phyloP scores from a whole-genome alignment of 768 basidiomycete species.

The Zangia roseola region DNA sequence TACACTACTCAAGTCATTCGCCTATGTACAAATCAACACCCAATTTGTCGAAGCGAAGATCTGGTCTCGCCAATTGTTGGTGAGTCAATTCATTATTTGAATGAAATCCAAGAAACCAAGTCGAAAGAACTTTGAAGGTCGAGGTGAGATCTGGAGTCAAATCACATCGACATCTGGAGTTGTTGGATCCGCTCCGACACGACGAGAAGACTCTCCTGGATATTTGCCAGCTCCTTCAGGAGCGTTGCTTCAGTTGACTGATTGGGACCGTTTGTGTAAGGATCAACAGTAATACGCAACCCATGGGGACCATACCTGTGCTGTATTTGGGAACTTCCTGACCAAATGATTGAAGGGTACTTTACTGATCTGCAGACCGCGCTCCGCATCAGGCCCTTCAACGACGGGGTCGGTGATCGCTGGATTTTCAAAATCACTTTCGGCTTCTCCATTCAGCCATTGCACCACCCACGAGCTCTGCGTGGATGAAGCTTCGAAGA shows the following conservation, averaged over 20 bases:
- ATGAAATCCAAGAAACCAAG: not conserved
- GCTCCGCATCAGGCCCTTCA: constrained; percentile 49
- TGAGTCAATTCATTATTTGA: constrained; percentile 1
- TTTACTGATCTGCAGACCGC: constrained; percentile 64
- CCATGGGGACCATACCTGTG: constrained; percentile 48
- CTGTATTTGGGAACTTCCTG: constrained; percentile 69
- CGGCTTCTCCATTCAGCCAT: constrained; percentile 63
- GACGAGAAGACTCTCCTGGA: constrained; percentile 45
- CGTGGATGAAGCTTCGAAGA: constrained; percentile 63
- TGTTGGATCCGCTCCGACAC: constrained; percentile 38
- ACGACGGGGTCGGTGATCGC: constrained; percentile 59
- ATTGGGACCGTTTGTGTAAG: not conserved
- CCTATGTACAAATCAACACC: not conserved
- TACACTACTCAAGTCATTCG: constrained; percentile 1
- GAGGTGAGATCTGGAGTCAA: not conserved
- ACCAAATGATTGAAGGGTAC: constrained; percentile 69
- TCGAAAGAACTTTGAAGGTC: not conserved
- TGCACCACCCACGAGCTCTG: constrained; percentile 63
- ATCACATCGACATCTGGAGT: constrained; percentile 16
- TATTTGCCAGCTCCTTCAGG: constrained; percentile 56
- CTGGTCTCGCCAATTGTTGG: not conserved
- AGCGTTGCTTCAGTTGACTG: constrained; percentile 74
- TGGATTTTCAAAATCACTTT: constrained; percentile 55
- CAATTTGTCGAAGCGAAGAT: not conserved
- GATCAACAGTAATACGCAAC: constrained; percentile 2